phyloP scores from a whole-genome alignment of 257 asterid genomes.

The Craterostigma plantagineum region DNA sequence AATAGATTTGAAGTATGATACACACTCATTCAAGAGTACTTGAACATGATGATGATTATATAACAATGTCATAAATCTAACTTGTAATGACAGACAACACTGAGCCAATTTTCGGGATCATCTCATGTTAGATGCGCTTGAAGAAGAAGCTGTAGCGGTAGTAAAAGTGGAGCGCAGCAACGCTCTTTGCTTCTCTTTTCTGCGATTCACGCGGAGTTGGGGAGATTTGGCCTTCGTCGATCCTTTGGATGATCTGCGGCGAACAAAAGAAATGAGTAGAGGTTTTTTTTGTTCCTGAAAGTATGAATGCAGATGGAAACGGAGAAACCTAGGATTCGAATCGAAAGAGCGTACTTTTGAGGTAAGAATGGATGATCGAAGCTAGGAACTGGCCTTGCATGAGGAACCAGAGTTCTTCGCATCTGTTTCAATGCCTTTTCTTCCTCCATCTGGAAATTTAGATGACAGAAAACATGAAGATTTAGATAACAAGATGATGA shows the following conservation, averaged over 20 bases:
- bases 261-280: neutral
- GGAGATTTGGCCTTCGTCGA: conserved; percentile 73
- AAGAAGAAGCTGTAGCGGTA: conserved; percentile 9
- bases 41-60: too few species aligned
- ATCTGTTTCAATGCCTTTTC: conserved; percentile 84
- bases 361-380: conserved; percentile 72
- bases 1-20: too few species aligned
- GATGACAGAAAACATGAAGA: neutral
- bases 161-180: conserved; percentile 18
- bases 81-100: too few species aligned
- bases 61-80: too few species aligned
- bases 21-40: too few species aligned
- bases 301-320: too few species aligned
- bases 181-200: conserved; percentile 43
- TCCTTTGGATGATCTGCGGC: conserved; percentile 45
- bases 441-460: conserved; percentile 86
- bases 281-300: neutral
- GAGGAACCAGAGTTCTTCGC: conserved; percentile 65
- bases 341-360: conserved; percentile 37
- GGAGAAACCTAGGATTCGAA: neutral
- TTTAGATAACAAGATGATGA: neutral
- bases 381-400: conserved; percentile 69
- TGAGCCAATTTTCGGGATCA: too few species aligned
- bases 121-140: too few species aligned
- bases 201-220: conserved; percentile 30